phyloP scores from a whole-genome alignment of 164 flowering plant species.

The Nymphaea colorata region DNA sequence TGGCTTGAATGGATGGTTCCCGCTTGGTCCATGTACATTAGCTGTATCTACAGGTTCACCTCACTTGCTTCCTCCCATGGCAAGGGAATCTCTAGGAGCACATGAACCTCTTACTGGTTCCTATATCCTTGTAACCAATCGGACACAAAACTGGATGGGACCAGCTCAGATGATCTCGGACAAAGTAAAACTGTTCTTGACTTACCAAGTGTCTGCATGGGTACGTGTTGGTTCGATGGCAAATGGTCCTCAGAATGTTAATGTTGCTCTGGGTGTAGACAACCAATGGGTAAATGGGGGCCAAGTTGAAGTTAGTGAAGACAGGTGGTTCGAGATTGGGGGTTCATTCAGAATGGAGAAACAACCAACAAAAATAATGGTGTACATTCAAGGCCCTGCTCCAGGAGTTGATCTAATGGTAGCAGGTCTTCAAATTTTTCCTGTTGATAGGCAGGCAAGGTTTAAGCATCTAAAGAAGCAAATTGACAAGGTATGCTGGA shows the following conservation, averaged over 20 bases:
- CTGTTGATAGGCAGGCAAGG: slow-evolving; percentile 63
- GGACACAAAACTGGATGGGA: slow-evolving; percentile 93
- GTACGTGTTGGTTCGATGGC: slow-evolving; percentile 49
- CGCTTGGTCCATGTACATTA: slow-evolving; percentile 77
- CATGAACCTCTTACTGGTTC: slow-evolving; percentile 69
- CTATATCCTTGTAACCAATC: slow-evolving; percentile 67
- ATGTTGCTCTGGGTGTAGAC: slow-evolving; percentile 79
- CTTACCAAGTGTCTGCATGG: slow-evolving; percentile 98
- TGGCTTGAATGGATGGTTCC: slow-evolving; percentile 72
- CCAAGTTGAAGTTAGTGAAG: slow-evolving; percentile 56
- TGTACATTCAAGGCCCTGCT: slow-evolving; percentile 87
- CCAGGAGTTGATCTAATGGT: slow-evolving; percentile 87
- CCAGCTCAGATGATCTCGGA: slow-evolving; percentile 95
- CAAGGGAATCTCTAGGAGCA: slow-evolving; percentile 69
- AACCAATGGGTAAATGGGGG: slow-evolving; percentile 93
- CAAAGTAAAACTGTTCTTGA: slow-evolving; percentile 57
- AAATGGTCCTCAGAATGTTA: slow-evolving; percentile 60
- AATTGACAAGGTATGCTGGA: slow-evolving; percentile 58
- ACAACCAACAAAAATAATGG: slow-evolving; percentile 72
- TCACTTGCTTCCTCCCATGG: slow-evolving; percentile 75
- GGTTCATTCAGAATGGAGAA: slow-evolving; percentile 93
- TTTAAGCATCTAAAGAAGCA: slow-evolving; percentile 49
- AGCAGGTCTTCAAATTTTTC: slow-evolving; percentile 82
- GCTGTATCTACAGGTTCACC: slow-evolving; percentile 66
- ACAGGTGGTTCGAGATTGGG: slow-evolving; percentile 85